Evolutionary conservation across 2,329 filamentous ascomycete genomes (phyloP), one percentile per base, ranked within the genome.

Genomic region (Fusarium sp.): DNA sequence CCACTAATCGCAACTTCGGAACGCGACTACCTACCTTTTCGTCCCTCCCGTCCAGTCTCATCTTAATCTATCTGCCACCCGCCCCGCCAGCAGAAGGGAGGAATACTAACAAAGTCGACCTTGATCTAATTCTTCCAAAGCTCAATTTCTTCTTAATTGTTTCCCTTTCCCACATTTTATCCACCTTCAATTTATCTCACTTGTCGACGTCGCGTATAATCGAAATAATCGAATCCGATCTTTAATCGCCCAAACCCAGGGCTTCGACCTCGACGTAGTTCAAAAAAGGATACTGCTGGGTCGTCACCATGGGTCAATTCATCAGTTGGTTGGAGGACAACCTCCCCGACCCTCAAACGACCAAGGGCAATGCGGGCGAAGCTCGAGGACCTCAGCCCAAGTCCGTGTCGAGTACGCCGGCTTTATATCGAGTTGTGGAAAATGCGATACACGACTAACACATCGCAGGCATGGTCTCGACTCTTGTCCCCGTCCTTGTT

Each of bases 401-500:
- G 51, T 81, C 80, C 5, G 59, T 80, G 30, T 81, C 77, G 67
- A 77, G 79, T 81, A 62, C 34, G 63, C 64, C 42, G 34, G 4
- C 8, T 30, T 10, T 7, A 18, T 6, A 21, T 21, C 11, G 3
- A 18, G 23, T 41, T n/a, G 4, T 46, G 4, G 28, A 13, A 14
- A 41, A 45, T n/a, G n/a, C 19, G 26, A 58, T 51, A 58, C 45
- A 67, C 28, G 52, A 34, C 56, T 65, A 41, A 59, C 43, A 28
- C 34, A 25, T 39, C 18, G 1, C 12, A 81, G 79, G 79, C 75
- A 81, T 81, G 80, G 37, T 87, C 46, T 80, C 80, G 74, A 89
- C 87, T 31, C 81, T 89, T 19, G 69, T 87, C 10, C 88, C 88
- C 12, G 81, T 88, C 7, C 72, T 86, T 45, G 65, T 84, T 44